phyloP scores from a whole-genome alignment of 257 asterid genomes.

The Agastache rugosa region DNA sequence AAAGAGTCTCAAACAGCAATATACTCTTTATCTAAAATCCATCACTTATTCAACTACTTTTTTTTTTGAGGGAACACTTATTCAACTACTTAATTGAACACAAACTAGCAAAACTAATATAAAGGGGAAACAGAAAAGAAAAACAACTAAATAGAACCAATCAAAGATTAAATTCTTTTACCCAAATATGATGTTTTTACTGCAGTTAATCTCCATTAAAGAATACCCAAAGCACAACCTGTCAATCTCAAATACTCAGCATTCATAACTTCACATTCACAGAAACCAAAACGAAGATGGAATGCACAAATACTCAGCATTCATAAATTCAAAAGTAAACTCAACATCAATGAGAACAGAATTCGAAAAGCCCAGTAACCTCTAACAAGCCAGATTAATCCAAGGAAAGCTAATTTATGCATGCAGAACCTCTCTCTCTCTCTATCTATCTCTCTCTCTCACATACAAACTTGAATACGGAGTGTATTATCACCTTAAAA shows the following conservation, averaged over 20 bases:
- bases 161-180: background rate
- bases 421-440: background rate
- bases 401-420: background rate
- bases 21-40: background rate
- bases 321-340: background rate
- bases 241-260: background rate
- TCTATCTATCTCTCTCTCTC: conserved; percentile 5
- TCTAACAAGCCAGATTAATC: background rate
- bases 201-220: conserved; percentile 7
- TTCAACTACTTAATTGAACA: conserved; percentile 16
- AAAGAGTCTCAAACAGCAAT: background rate
- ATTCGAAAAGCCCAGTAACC: background rate
- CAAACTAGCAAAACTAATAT: background rate
- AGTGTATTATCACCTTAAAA: conserved; percentile 41
- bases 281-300: background rate
- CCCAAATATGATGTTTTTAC: background rate
- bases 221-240: background rate
- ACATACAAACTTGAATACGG: background rate
- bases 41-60: conserved; percentile 4
- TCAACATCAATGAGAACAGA: background rate
- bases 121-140: background rate
- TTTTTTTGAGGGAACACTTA: too few relatives aligned
- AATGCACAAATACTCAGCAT: conserved; percentile 1
- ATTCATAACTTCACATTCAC: background rate
- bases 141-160: background rate